Evolutionary conservation across 140 eudicot genomes (phyloP).

Genomic region (Oenanthe javanica): DNA sequence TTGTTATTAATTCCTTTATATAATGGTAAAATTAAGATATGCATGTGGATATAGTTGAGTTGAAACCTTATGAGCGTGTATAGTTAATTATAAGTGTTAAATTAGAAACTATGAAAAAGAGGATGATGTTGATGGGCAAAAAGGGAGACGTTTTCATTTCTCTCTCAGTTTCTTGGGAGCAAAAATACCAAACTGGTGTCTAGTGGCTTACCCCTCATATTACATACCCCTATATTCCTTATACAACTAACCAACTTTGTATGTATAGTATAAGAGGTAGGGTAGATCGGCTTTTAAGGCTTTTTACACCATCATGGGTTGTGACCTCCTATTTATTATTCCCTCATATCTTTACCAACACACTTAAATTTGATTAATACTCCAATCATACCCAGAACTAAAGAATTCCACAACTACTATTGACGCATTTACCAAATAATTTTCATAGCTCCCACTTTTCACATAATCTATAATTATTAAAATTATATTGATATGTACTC

Average conservation of each 20-base stretch:
- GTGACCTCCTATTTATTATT: not conserved
- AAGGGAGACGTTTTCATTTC: not conserved
- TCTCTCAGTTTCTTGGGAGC: not conserved
- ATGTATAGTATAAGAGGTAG: not conserved
- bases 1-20: no score
- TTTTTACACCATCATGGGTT: not conserved
- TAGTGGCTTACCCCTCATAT: not conserved
- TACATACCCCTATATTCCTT: not conserved
- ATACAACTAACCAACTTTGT: not conserved
- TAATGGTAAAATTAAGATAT: no score
- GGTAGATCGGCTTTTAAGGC: not conserved
- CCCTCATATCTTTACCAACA: not conserved
- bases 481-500: no score
- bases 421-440: no score
- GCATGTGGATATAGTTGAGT: no score
- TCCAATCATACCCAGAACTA: not conserved
- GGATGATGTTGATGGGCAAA: constrained; percentile 10
- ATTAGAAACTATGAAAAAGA: not conserved
- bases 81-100: not conserved
- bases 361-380: not conserved
- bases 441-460: no score
- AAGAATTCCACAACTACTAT: not conserved
- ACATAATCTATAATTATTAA: no score
- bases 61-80: no score
- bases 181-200: not conserved